A percentile compares a stretch with the other conserved stretches of the same genome.
Conservation (phyloP, 192 early-diverging fungal genomes). For the Coemansia pectinata region DNA sequence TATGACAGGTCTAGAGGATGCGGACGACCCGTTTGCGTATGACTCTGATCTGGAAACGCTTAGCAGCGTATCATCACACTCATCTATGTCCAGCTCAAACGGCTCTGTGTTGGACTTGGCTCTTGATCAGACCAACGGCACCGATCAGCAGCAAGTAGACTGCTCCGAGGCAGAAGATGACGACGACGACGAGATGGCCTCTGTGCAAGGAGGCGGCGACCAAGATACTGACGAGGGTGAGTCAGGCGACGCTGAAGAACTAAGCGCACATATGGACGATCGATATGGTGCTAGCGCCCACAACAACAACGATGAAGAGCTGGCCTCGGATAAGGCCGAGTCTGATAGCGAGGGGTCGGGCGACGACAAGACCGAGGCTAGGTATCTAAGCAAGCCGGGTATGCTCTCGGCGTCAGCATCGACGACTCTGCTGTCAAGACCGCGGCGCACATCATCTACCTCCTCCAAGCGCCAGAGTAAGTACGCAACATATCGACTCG, state of each 20-base stretch:
- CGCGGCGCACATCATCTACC: background rate
- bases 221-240: conserved; percentile 5
- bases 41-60: conserved; percentile 55
- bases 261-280: background rate
- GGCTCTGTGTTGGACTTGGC: conserved; percentile 28
- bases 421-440: background rate
- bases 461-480: conserved; percentile 5
- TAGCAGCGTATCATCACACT: conserved; percentile 52
- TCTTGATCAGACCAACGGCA: conserved; percentile 1
- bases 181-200: background rate
- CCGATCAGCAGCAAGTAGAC: conserved; percentile 2
- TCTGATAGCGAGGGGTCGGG: conserved; percentile 11
- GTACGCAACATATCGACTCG: background rate
- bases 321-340: conserved; percentile 5
- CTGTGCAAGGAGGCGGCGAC: background rate
- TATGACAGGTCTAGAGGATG: conserved; percentile 11
- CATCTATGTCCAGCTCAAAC: conserved; percentile 43
- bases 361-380: conserved; percentile 3
- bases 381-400: conserved; percentile 1
- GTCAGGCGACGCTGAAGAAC: conserved; percentile 3
- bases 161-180: background rate
- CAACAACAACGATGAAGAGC: conserved; percentile 1
- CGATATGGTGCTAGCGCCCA: background rate
- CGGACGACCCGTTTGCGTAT: conserved; percentile 53
- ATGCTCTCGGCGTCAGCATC: conserved; percentile 3